Evolutionary conservation across 2,329 filamentous ascomycete genomes (phyloP).

Genomic region (Chaetomium olivaceum): DNA sequence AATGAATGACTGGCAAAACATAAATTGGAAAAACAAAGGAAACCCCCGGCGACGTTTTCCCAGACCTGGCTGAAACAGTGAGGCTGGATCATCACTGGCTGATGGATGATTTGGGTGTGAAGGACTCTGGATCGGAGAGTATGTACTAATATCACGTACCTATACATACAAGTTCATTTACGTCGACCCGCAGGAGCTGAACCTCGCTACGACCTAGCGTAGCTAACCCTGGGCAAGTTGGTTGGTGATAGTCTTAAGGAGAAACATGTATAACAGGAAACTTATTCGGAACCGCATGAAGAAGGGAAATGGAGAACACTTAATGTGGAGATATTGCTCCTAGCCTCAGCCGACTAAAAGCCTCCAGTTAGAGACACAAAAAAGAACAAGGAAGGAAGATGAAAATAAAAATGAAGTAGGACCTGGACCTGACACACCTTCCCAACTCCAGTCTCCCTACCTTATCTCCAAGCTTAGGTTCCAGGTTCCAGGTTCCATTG

Average conservation of each 20-base stretch:
- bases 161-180: constrained; percentile 2
- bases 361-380: background rate
- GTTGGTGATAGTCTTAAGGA: background rate
- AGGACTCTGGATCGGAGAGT: constrained; percentile 7
- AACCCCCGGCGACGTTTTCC: background rate
- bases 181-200: background rate
- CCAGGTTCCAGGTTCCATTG: too few species aligned
- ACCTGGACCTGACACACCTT: background rate
- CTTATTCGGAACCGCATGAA: too few species aligned
- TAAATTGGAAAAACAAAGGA: background rate
- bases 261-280: background rate
- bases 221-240: background rate
- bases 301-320: background rate
- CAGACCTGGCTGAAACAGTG: constrained; percentile 16
- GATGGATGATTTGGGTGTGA: background rate
- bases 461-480: background rate
- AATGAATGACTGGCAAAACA: background rate
- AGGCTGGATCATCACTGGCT: constrained; percentile 15
- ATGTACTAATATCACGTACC: too few species aligned
- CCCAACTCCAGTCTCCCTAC: too few species aligned
- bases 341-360: background rate
- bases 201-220: background rate
- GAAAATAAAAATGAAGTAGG: background rate
- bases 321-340: background rate
- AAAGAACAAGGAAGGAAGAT: background rate